Evolutionary conservation across 306 rosid genomes (phyloP).

Genomic region (Dalbergia cochinchinensis): DNA sequence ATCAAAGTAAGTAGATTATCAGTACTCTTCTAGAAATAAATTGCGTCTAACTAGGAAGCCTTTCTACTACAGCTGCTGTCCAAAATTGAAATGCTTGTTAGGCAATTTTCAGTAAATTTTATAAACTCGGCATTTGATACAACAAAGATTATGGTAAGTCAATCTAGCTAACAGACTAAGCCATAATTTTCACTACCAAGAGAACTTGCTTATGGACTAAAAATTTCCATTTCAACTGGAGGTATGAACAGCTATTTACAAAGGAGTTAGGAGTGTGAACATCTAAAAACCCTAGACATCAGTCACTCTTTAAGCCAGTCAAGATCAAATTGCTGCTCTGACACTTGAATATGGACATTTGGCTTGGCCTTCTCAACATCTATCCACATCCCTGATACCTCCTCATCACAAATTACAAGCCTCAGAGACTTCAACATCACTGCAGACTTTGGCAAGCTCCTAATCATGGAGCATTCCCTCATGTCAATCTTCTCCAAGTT

Average conservation of each 20-base stretch:
- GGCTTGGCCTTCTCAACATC: slow-evolving; percentile 60
- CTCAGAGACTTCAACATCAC: slow-evolving; percentile 60
- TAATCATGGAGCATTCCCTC: slow-evolving; percentile 81
- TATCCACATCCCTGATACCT: slow-evolving; percentile 73
- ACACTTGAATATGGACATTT: slow-evolving; percentile 63
- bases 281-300: slow-evolving; percentile 20
- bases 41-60: background rate
- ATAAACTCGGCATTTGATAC: background rate
- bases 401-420: slow-evolving; percentile 82
- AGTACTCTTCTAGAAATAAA: too few species aligned
- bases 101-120: slow-evolving; percentile 2
- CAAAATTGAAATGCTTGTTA: slow-evolving; percentile 4
- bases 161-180: slow-evolving; percentile 26
- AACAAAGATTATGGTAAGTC: background rate
- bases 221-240: slow-evolving; percentile 11
- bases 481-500: slow-evolving; percentile 86
- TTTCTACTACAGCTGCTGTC: background rate
- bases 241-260: slow-evolving; percentile 51
- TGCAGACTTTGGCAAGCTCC: slow-evolving; percentile 65
- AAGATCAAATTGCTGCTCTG: slow-evolving; percentile 66
- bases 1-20: too few species aligned
- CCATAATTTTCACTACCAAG: background rate
- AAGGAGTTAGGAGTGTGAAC: slow-evolving; percentile 22
- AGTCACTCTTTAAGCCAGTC: slow-evolving; percentile 81
- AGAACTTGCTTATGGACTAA: background rate